phyloP scores from a whole-genome alignment of 1,284 basidiomycete species.

The Fomitopsis betulina region DNA sequence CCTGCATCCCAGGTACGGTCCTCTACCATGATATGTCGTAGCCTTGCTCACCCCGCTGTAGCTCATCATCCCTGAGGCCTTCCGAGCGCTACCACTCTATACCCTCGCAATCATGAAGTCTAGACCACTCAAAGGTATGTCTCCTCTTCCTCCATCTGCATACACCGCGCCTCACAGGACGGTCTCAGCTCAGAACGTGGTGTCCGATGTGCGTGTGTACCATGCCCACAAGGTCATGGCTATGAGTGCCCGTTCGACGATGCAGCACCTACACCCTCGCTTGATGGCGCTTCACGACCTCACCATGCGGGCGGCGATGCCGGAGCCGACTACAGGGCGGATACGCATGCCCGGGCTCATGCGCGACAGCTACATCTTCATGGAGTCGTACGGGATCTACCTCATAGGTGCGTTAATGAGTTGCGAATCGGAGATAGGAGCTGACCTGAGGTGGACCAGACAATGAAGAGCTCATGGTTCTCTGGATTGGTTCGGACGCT shows the following conservation, averaged over 20 bases:
- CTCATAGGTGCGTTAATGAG: conserved; percentile 63
- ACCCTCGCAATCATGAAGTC: conserved; percentile 84
- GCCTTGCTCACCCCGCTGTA: conserved; percentile 27
- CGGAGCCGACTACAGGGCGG: conserved; percentile 52
- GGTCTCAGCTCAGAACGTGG: conserved; percentile 71
- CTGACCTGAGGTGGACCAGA: conserved; percentile 43
- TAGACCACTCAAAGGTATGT: conserved; percentile 85
- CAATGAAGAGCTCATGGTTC: conserved; percentile 86
- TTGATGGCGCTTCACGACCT: conserved; percentile 90
- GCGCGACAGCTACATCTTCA: conserved; percentile 81
- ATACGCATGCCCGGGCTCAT: conserved; percentile 77
- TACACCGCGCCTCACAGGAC: neutral
- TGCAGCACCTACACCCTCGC: conserved; percentile 87
- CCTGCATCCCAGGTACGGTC: conserved; percentile 70
- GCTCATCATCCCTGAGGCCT: conserved; percentile 94
- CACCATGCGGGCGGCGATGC: conserved; percentile 67
- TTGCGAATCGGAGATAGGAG: neutral
- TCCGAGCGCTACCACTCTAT: conserved; percentile 86
- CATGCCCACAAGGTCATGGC: conserved; percentile 76
- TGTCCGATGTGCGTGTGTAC: conserved; percentile 90
- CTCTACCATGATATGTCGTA: neutral
- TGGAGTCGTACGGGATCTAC: conserved; percentile 91
- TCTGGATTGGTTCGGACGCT: conserved; percentile 88
- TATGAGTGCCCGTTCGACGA: conserved; percentile 63
- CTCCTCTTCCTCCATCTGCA: neutral